Evolutionary conservation across 768 basidiomycete species (phyloP).

Genomic region (Hydnum rufescens): DNA sequence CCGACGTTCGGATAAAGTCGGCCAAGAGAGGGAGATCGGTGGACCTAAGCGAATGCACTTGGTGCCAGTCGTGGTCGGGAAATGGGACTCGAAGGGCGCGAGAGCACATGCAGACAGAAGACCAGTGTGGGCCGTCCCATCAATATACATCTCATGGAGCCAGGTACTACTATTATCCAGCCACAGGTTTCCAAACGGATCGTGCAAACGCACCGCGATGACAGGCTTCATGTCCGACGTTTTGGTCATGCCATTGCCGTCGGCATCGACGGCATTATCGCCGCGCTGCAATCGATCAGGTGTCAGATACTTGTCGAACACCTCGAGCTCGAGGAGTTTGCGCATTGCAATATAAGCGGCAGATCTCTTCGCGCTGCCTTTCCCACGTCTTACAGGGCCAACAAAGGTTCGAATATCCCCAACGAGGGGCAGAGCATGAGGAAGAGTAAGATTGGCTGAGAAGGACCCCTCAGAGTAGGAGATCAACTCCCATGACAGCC

Average conservation of each 20-base stretch:
- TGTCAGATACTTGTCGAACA: slow-evolving; percentile 66
- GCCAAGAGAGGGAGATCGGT: not conserved
- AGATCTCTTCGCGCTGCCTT: slow-evolving; percentile 66
- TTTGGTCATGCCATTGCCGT: slow-evolving; percentile 27
- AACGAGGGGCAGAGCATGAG: slow-evolving; percentile 42
- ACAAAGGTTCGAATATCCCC: slow-evolving; percentile 31
- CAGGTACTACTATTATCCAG: slow-evolving; percentile 24
- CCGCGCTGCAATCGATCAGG: slow-evolving; percentile 38
- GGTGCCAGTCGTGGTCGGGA: not conserved
- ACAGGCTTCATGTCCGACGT: slow-evolving; percentile 40
- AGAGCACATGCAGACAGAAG: slow-evolving; percentile 47
- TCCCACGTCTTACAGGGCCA: slow-evolving; percentile 34
- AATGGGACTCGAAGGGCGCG: slow-evolving; percentile 21
- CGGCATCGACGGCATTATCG: slow-evolving; percentile 32
- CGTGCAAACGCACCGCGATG: slow-evolving; percentile 13
- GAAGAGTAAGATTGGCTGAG: slow-evolving; percentile 37
- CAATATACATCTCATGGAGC: slow-evolving; percentile 39
- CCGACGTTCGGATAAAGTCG: not conserved
- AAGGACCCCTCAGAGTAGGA: slow-evolving; percentile 28
- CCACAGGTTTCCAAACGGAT: slow-evolving; percentile 41
- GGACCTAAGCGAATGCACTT: not conserved
- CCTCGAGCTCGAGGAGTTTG: slow-evolving; percentile 42
- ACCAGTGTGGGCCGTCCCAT: slow-evolving; percentile 32
- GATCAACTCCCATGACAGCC: slow-evolving; percentile 31
- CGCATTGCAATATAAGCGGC: slow-evolving; percentile 65